A percentile compares a stretch with the other conserved stretches of the same genome.
phyloP scores from a whole-genome alignment of 2,329 filamentous ascomycete genomes.

The Xylaria sp. region DNA sequence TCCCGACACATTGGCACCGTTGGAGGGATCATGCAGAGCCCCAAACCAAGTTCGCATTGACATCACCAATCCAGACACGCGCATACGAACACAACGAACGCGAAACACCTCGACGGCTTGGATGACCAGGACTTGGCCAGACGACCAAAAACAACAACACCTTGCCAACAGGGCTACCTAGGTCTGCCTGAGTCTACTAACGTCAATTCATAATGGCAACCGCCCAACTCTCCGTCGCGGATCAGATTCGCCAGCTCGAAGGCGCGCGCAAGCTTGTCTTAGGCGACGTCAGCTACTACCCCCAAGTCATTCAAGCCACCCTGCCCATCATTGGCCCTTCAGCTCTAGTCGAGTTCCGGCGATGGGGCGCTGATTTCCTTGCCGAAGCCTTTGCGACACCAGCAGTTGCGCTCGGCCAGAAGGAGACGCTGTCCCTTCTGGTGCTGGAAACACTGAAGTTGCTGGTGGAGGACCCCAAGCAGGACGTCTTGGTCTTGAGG shows the following conservation, averaged over 20 bases:
- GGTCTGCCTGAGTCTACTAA: conserved; percentile 11
- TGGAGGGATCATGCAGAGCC: conserved; percentile 12
- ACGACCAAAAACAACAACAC: too few relatives aligned
- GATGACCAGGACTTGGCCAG: too few relatives aligned
- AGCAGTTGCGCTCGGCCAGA: conserved; percentile 74
- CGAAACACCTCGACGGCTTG: not conserved
- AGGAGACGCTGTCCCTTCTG: conserved; percentile 75
- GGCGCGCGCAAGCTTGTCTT: conserved; percentile 89
- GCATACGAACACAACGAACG: conserved; percentile 5
- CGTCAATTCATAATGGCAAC: conserved; percentile 52
- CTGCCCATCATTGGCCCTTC: conserved; percentile 84
- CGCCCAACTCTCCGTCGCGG: conserved; percentile 60
- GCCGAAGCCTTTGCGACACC: conserved; percentile 95
- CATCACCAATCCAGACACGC: conserved; percentile 27
- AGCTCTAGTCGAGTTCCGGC: conserved; percentile 76
- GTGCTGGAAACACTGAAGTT: conserved; percentile 77
- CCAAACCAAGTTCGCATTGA: conserved; percentile 27
- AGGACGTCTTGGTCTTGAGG: conserved; percentile 80
- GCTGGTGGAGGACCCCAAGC: conserved; percentile 70
- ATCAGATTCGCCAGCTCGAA: conserved; percentile 86
- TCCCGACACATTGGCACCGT: conserved; percentile 2
- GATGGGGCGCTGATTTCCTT: conserved; percentile 96
- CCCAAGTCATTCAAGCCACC: conserved; percentile 87
- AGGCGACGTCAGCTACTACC: conserved; percentile 84
- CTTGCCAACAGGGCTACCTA: not conserved